A percentile compares a stretch with the other conserved stretches of the same genome.
These are phyloP conservation scores for Coemansia sp. DNA, from an alignment of 192 early-diverging fungal genomes.

Conservation along the genomic window DNA sequence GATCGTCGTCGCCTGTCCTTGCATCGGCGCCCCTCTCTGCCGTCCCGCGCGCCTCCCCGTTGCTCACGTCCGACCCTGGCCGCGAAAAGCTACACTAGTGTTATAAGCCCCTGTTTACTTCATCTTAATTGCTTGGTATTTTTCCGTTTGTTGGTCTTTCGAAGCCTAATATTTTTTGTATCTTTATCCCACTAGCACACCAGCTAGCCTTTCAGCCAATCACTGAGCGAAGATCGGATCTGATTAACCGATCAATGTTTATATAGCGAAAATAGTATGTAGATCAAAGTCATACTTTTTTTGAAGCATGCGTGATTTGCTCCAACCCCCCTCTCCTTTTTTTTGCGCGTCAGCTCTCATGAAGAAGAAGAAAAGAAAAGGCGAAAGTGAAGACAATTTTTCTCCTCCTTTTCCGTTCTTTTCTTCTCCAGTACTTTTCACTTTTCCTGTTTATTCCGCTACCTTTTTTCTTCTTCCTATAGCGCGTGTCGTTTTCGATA, in stretches of 20 bases:
- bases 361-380: neutral
- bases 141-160: neutral
- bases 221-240: too few species aligned
- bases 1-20: conserved; percentile 34
- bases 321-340: conserved; percentile 1
- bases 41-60: conserved; percentile 10
- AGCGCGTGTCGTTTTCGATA: neutral
- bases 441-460: neutral
- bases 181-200: too few species aligned
- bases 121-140: neutral
- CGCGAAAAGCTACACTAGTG: conserved; percentile 34
- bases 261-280: too few species aligned
- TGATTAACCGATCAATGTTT: too few species aligned
- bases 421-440: neutral
- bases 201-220: too few species aligned
- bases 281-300: too few species aligned
- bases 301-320: conserved; percentile 2
- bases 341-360: neutral
- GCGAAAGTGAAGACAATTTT: neutral
- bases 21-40: conserved; percentile 21
- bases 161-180: neutral
- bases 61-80: conserved; percentile 4
- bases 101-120: neutral
- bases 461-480: neutral
- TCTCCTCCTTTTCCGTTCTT: neutral